These are phyloP conservation scores for Trametopsis cervina DNA, from an alignment of 768 basidiomycete genomes.

Conservation along the genomic window DNA sequence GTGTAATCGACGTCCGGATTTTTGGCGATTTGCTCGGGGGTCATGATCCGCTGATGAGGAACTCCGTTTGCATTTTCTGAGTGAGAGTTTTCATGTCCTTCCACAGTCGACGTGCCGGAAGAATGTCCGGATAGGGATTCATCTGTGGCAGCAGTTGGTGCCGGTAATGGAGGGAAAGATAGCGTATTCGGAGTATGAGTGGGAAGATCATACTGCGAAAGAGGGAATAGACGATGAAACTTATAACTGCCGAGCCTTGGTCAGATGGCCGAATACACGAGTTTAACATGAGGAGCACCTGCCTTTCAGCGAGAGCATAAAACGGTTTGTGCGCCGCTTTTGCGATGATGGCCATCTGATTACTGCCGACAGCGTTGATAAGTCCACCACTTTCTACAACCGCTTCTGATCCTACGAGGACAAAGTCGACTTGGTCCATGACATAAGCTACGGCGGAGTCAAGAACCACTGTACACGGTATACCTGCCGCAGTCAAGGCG, in stretches of 20 bases:
- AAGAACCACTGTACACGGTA: constrained; percentile 90
- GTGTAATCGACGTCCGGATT: constrained; percentile 95
- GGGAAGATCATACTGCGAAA: constrained; percentile 86
- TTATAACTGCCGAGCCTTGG: constrained; percentile 64
- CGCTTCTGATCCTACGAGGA: constrained; percentile 95
- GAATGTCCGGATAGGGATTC: constrained; percentile 11
- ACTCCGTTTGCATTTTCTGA: background rate
- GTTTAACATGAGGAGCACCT: constrained; percentile 9
- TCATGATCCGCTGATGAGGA: constrained; percentile 45
- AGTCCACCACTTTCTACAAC: constrained; percentile 95
- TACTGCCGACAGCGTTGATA: constrained; percentile 90
- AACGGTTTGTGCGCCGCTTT: constrained; percentile 93
- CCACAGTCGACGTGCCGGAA: constrained; percentile 6
- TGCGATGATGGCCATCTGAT: constrained; percentile 95
- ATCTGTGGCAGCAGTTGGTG: constrained; percentile 9
- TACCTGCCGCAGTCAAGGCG: constrained; percentile 77
- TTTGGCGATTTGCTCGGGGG: constrained; percentile 71
- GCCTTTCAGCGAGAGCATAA: constrained; percentile 93
- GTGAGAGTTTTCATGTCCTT: constrained; percentile 4
- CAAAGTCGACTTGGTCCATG: constrained; percentile 94
- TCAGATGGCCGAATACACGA: constrained; percentile 9
- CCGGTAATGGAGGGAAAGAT: constrained; percentile 47
- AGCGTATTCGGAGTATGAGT: constrained; percentile 72
- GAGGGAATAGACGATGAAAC: constrained; percentile 92
- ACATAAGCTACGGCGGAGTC: constrained; percentile 96